These are phyloP conservation scores for Colletotrichum eleusines DNA, from an alignment of 2,329 filamentous ascomycete genomes.

Conservation along the genomic window DNA sequence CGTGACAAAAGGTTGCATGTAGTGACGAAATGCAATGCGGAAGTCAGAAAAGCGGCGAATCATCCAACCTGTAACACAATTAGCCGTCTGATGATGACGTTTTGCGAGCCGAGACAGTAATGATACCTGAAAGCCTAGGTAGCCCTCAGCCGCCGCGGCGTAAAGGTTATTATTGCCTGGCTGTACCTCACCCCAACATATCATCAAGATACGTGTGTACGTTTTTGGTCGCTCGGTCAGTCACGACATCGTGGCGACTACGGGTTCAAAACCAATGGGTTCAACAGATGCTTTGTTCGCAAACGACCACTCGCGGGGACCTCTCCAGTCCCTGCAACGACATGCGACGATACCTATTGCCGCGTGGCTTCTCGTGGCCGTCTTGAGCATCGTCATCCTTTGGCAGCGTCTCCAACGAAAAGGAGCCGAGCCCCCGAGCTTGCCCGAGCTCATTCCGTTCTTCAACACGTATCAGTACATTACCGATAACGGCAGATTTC, in stretches of 20 bases:
- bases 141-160: neutral
- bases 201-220: neutral
- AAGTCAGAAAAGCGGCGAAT: neutral
- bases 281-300: neutral
- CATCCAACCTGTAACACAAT: neutral
- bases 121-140: neutral
- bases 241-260: neutral
- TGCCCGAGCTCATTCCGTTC: constrained; percentile 34
- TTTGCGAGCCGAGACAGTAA: neutral
- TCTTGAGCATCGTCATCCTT: neutral
- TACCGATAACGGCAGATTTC: constrained; percentile 38
- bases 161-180: neutral
- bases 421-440: neutral
- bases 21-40: neutral
- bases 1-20: too few species aligned
- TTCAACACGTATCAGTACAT: constrained; percentile 41
- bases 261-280: neutral
- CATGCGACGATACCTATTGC: neutral
- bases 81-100: neutral
- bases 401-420: neutral
- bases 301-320: neutral
- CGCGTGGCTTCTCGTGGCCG: neutral
- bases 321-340: neutral
- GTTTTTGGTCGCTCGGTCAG: too few species aligned
- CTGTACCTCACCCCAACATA: neutral